Percentiles rank a stretch among this genome's conserved stretches.
phyloP scores from a whole-genome alignment of 495 filamentous ascomycete species.

The Achaetomiella virescens region DNA sequence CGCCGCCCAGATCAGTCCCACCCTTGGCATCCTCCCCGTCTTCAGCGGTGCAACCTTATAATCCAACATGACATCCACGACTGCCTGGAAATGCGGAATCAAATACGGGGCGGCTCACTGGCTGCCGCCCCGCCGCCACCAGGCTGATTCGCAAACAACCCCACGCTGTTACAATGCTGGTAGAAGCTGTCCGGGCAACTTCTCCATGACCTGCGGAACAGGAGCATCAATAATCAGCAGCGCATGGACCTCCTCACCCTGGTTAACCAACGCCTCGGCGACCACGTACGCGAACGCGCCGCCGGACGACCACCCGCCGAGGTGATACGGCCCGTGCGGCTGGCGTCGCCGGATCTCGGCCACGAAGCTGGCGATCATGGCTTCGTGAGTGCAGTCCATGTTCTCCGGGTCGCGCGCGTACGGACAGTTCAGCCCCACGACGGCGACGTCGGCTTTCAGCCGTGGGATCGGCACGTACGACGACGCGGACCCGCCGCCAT shows the following conservation, averaged over 20 bases:
- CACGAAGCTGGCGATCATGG: slow-evolving; percentile 52
- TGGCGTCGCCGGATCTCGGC: slow-evolving; percentile 58
- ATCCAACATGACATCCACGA: not conserved
- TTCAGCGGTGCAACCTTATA: slow-evolving; percentile 5
- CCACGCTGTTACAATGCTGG: too few species aligned
- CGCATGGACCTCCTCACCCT: slow-evolving; percentile 63
- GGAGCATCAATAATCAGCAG: slow-evolving; percentile 81
- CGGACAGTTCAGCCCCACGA: slow-evolving; percentile 61
- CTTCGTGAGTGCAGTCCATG: slow-evolving; percentile 50
- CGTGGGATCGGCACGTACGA: slow-evolving; percentile 39
- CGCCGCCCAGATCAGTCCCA: too few species aligned
- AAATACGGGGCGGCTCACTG: not conserved
- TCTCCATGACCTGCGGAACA: slow-evolving; percentile 69
- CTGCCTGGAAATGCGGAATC: not conserved
- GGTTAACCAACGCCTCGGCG: slow-evolving; percentile 60
- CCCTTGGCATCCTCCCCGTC: slow-evolving; percentile 61
- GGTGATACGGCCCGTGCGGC: slow-evolving; percentile 58
- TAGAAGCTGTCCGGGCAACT: slow-evolving; percentile 71
- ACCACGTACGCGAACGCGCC: slow-evolving; percentile 86
- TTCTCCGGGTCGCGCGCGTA: slow-evolving; percentile 53
- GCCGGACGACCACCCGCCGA: slow-evolving; percentile 80
- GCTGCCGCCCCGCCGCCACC: slow-evolving; percentile 42
- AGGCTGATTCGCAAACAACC: slow-evolving; percentile 77
- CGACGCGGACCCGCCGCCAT: slow-evolving; percentile 53
- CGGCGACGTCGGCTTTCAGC: slow-evolving; percentile 15